Evolutionary conservation across 139 green algal species (phyloP), one percentile per base, ranked within the genome.

Genomic region (Chlorella vulgaris): DNA sequence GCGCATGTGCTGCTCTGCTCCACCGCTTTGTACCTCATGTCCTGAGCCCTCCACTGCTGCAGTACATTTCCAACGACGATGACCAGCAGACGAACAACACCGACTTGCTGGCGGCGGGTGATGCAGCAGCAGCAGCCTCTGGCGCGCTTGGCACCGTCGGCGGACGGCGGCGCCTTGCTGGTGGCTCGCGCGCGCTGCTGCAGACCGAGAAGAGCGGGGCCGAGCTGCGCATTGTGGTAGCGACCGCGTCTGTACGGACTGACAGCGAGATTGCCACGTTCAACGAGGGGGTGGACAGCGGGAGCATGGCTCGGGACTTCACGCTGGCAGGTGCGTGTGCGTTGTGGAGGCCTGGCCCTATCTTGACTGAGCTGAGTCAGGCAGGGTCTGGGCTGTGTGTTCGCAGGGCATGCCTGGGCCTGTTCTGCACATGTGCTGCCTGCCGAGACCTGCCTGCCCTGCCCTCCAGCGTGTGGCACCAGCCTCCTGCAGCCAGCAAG

Each of bases 211-310:
- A 76, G 65, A 76, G 62, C 43, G 77, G 77, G 21, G 77, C 66
- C 7, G 50, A 68, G 77, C 65, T 83, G 3, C 53, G 58, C 33
- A 43, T 83, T 19, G 28, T 55, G 7, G 43, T 83, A 65, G 50
- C 33, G 31, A 83, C 77, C 28, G 51, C 47, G 47, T 26, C 1
- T 35, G 47, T 38, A 28, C 65, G 77, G 8, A 38, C 47, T 22
- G 29, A 43, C 65, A 53, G 28, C n/a, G 77, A 83, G 77, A 83
- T 83, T 39, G 21, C 26, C 4, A 60, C 93, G 2, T 97, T 97
- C 81, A 98, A 98, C 81, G 70, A 68, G 4, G 93, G 93, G 15
- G 36, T 98, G 8, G 78, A 93, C 51, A 98, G 93, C 94, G 87
- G 91, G 18, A 50, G 35, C 51, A 78, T 99, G 78, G 90, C 94